Conservation (phyloP, 176 grass and related monocot species). For the Themeda triandra region DNA sequence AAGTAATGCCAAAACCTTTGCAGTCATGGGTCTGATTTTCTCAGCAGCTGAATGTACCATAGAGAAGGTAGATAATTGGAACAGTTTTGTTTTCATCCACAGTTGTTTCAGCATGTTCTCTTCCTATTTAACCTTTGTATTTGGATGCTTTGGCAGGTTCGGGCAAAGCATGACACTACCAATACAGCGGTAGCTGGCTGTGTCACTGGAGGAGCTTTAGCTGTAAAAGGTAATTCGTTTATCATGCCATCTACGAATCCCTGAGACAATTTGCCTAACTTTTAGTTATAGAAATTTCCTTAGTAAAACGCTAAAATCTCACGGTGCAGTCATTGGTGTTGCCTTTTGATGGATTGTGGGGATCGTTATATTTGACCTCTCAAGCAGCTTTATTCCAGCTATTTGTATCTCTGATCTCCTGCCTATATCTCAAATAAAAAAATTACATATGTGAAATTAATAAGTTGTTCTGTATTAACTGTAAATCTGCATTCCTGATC, state of each 20-base stretch:
- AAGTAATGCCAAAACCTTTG: constrained; percentile 87
- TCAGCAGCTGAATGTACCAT: constrained; percentile 84
- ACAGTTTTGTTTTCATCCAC: not conserved
- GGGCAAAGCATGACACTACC: constrained; percentile 90
- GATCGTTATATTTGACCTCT: not conserved
- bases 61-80: constrained; percentile 60
- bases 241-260: not conserved
- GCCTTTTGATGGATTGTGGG: not conserved
- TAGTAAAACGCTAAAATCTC: not conserved
- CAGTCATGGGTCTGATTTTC: constrained; percentile 86
- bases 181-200: constrained; percentile 88
- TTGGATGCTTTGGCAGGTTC: constrained; percentile 45
- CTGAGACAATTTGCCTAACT: not conserved
- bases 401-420: not conserved
- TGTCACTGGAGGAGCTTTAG: constrained; percentile 80
- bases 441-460: constrained; percentile 7
- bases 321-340: not conserved
- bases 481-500: constrained; percentile 10
- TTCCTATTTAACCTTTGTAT: constrained; percentile 16
- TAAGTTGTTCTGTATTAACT: not conserved
- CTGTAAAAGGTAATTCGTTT: constrained; percentile 67
- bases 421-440: not conserved
- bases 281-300: not conserved
- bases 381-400: not conserved
- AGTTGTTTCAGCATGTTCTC: not conserved